Base-by-base conservation (phyloP, 2,329 filamentous ascomycete genomes). In the Beauveria varroae region DNA sequence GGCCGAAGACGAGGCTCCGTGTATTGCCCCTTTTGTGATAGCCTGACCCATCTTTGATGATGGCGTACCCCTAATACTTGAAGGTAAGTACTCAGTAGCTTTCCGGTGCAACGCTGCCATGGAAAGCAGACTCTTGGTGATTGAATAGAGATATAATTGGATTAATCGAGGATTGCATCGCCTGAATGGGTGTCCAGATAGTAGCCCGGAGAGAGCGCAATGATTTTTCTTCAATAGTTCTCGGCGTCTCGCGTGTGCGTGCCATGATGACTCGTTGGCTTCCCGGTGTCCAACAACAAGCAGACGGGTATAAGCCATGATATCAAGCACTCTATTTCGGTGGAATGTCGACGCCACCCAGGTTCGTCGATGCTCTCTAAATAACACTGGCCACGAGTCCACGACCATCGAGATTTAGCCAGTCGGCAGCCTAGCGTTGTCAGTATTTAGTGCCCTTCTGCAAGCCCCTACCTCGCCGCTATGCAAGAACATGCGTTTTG, bases 251-350 rank as follows among this genome's bases (percentile, higher is more conserved):
- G 14, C 40, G 14, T 47, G 28, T 57, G 44, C 43, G 26, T 20
- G 55, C 9, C 30, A 46, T 18, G 28, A 20, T 41, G n/a, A 26
- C n/a, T 22, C 43, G 34, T 37, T 16, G 52, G 18, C 43, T 40
- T 20, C 41, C 20, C 6, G 26, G 26, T 28, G 20, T 41, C n/a
- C 14, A 50, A 14, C 14, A 24, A 10, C 57, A 53, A 28, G 49
- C 47, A 53, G 47, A 53, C 49, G 57, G 49, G 28, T 60, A 60
- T 52, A 46, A 60, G 57, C 57, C 40, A 53, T 30, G 28, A 30
- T 52, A 44, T 18, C 24, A 44, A 53, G 26, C 40, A 60, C 37
- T 26, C 40, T 60, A 53, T 46, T 59, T 60, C 49, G 40, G 57
- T 53, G 49, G 26, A 40, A 47, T 28, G 40, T 47, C 20, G 40